Percentiles rank a stretch among this genome's conserved stretches.
These are phyloP conservation scores for Tremellales sp. DNA, from an alignment of 1,284 basidiomycete genomes.

Conservation along the genomic window DNA sequence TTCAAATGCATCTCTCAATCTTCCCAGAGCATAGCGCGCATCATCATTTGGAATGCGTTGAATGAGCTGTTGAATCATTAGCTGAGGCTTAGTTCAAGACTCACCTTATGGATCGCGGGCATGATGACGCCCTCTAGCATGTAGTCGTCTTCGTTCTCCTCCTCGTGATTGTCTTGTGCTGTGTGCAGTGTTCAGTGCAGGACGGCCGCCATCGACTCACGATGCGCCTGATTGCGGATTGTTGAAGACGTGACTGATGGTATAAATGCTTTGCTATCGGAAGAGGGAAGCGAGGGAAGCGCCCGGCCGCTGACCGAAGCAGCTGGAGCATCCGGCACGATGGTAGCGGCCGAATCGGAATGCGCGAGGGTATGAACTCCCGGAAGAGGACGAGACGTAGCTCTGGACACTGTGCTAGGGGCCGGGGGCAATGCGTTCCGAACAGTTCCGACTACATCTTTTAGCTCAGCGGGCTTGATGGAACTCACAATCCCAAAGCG, in stretches of 20 bases:
- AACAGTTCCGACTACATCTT: constrained; percentile 43
- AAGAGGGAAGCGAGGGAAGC: not conserved
- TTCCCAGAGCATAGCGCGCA: constrained; percentile 74
- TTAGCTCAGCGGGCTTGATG: not conserved
- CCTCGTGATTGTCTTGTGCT: constrained; percentile 16
- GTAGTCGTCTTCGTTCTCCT: constrained; percentile 67
- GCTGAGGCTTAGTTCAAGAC: constrained; percentile 32
- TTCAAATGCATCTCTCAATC: constrained; percentile 81
- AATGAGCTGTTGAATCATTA: constrained; percentile 60
- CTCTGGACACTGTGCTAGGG: constrained; percentile 28
- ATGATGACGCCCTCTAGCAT: constrained; percentile 94
- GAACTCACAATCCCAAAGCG: constrained; percentile 84
- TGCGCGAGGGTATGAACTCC: not conserved
- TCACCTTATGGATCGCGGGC: constrained; percentile 84
- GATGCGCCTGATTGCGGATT: not conserved
- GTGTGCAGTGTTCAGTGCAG: not conserved
- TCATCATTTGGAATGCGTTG: constrained; percentile 82
- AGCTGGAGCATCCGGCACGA: not conserved
- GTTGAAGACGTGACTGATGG: not conserved
- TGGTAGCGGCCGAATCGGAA: constrained; percentile 10
- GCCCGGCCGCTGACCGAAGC: not conserved
- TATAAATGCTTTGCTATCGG: not conserved
- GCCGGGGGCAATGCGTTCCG: constrained; percentile 34
- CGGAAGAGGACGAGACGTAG: constrained; percentile 3
- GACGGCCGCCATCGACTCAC: not conserved